Base-by-base conservation (phyloP, 441 rosid genomes). In the Pelargonium myrrhifolium region DNA sequence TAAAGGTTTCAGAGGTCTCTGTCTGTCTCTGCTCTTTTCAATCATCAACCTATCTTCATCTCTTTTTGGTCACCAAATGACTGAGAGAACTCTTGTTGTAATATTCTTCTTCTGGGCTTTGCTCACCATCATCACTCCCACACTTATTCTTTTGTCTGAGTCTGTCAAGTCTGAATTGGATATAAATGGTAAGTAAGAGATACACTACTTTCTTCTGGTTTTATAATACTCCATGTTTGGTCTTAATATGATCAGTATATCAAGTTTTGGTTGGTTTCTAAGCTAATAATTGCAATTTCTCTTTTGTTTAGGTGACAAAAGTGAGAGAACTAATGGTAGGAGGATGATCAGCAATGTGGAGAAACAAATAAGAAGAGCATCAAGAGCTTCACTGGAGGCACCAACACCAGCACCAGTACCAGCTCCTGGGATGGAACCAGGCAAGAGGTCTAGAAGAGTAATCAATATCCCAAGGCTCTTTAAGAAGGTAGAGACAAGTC, bases 51-150 rank as follows among this genome's bases (percentile, higher is more conserved):
- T 45, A 55, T n/a, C 55, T 62, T 51, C 26, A 6, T 17, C 22
- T 24, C 1, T 69, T 66, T 47, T 69, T 49, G 53, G 68, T 17
- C 65, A 60, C 65, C 82, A 85, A 78, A 93, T 89, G 97, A 86
- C 47, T 66, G 86, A 78, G 22, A 89, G 96, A 76, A 86, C 77
- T 59, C 80, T 79, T 35, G 88, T 87, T 10, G 71, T 90, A 74
- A 85, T 90, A 70, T 86, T 90, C 81, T 85, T 93, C 87, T 89
- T 86, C 79, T 90, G 98, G 98, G 97, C 97, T 67, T 68, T 81
- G 74, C 93, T 93, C 68, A 80, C 92, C 15, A 74, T 90, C 64
- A 75, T 90, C 85, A 87, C 97, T 7, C 98, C 97, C 26, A 85
- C 86, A 4, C 92, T 93, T 49, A 79, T 90, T 81, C 71, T 81